phyloP scores from a whole-genome alignment of 139 green algal genomes.

The Prasinococcaceae sp. region DNA sequence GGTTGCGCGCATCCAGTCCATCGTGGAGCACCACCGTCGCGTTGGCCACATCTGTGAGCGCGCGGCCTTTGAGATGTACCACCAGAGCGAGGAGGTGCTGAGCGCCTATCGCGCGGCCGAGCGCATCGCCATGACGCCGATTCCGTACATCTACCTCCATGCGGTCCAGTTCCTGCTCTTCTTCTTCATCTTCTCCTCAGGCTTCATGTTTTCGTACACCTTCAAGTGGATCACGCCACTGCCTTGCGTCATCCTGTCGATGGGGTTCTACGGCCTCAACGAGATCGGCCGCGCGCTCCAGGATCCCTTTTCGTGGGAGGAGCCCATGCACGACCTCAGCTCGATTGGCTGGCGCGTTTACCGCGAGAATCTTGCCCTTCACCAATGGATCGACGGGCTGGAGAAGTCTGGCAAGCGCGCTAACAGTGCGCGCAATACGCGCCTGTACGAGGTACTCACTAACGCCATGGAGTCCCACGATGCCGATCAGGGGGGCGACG shows the following conservation, averaged over 20 bases:
- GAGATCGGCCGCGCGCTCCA: conserved; percentile 6
- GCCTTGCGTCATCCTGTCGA: conserved; percentile 1
- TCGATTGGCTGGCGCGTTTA: conserved; percentile 4
- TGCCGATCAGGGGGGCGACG: too few species aligned
- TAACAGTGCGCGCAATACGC: too few species aligned
- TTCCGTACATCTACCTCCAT: conserved; percentile 11
- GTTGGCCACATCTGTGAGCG: conserved; percentile 6
- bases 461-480: too few species aligned
- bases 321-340: conserved; percentile 2
- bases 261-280: conserved; percentile 15
- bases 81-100: background rate
- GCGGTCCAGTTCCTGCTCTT: conserved; percentile 7
- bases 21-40: conserved; percentile 3
- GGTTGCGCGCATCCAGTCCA: background rate
- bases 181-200: conserved; percentile 7
- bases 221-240: conserved; percentile 10
- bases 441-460: too few species aligned
- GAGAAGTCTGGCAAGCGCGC: background rate
- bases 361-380: background rate
- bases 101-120: background rate
- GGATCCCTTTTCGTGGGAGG: conserved; percentile 11
- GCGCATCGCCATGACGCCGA: conserved; percentile 17
- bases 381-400: background rate
- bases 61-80: conserved; percentile 5
- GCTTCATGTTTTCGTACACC: conserved; percentile 4